Conservation (phyloP, 2,329 filamentous ascomycete genomes). For the Stachybotrys chartarum region DNA sequence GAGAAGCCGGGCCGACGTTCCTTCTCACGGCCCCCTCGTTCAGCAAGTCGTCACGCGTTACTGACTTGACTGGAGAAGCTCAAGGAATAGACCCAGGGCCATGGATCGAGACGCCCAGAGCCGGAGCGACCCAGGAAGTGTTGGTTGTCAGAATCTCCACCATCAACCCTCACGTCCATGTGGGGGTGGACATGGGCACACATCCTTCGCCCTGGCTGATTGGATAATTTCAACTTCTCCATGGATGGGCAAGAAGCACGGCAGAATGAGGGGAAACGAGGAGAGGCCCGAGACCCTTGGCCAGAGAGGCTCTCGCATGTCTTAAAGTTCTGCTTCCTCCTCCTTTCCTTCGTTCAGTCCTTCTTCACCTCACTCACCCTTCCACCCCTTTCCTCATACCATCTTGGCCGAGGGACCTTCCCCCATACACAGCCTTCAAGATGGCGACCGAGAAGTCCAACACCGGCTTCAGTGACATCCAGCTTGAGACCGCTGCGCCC, state of each 20-base stretch:
- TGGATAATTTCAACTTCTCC: not conserved
- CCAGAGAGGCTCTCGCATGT: not conserved
- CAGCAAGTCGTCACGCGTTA: not conserved
- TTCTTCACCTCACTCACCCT: not conserved
- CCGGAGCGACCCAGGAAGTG: no score
- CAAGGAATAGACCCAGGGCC: not conserved
- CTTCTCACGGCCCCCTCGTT: not conserved
- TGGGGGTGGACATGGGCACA: not conserved
- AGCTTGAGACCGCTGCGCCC: slow-evolving; percentile 20
- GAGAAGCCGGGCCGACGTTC: not conserved
- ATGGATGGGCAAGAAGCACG: not conserved
- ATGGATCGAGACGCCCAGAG: not conserved
- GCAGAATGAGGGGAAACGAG: not conserved
- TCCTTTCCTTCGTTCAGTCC: not conserved
- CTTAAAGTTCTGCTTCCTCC: not conserved
- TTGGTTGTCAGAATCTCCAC: no score
- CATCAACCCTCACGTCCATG: not conserved
- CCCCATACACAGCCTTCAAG: not conserved
- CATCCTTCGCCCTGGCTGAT: not conserved
- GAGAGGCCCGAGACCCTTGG: not conserved
- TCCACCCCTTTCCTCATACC: not conserved
- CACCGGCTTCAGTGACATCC: slow-evolving; percentile 11
- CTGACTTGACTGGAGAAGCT: not conserved
- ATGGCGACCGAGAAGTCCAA: slow-evolving; percentile 16
- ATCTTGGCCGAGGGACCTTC: not conserved